These are phyloP conservation scores for Combretum micranthum DNA, from an alignment of 345 rosid genomes.

Conservation along the genomic window DNA sequence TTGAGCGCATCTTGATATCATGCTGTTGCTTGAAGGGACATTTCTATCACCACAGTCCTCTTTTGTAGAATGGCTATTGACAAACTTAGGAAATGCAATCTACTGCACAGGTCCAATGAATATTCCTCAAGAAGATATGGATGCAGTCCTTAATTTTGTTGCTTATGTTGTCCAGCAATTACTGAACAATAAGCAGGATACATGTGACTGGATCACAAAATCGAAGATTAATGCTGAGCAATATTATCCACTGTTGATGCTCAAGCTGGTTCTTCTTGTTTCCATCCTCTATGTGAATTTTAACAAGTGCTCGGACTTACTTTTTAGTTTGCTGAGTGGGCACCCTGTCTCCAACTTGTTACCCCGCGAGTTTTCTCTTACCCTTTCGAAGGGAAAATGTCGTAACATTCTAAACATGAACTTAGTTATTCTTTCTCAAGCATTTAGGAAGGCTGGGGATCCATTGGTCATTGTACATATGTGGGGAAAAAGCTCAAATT, in stretches of 20 bases:
- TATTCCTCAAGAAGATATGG: not conserved
- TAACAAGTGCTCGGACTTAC: constrained; percentile 5
- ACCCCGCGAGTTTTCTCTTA: constrained; percentile 13
- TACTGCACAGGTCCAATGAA: not conserved
- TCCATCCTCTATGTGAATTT: constrained; percentile 28
- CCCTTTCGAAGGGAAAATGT: constrained; percentile 1
- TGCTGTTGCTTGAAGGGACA: constrained; percentile 10
- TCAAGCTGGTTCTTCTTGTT: constrained; percentile 18
- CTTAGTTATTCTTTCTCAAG: constrained; percentile 11
- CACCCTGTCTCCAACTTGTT: constrained; percentile 2
- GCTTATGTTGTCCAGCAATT: not conserved
- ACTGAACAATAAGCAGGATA: constrained; percentile 10
- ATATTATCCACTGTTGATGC: constrained; percentile 13
- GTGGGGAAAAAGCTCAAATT: not conserved
- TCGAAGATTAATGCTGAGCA: not conserved
- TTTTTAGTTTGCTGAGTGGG: constrained; percentile 12
- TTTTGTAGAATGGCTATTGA: constrained; percentile 34
- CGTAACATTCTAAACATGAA: not conserved
- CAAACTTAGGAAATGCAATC: constrained; percentile 11
- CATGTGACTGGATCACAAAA: constrained; percentile 20
- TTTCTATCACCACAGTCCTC: constrained; percentile 24
- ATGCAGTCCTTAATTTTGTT: constrained; percentile 4
- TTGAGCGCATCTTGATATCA: constrained; percentile 30
- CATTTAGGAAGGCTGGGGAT: constrained; percentile 19
- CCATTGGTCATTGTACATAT: constrained; percentile 22